Conservation (phyloP, 2,329 filamentous ascomycete species). For the Aspergillus uvarum region DNA sequence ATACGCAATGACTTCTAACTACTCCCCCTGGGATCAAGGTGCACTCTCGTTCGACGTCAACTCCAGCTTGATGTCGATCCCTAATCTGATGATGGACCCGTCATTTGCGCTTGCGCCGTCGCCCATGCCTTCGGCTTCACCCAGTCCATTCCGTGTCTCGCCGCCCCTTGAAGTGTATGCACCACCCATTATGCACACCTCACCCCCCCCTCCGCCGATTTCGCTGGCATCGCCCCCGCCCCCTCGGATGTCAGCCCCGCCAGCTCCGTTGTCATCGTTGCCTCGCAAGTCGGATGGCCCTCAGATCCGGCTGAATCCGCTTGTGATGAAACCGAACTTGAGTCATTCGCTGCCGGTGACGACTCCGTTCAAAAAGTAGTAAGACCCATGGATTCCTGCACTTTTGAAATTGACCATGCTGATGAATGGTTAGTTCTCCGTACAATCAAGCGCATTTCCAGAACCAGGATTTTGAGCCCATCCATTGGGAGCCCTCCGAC, state of each 20-base stretch:
- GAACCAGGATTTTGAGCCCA: slow-evolving; percentile 47
- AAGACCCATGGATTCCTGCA: not conserved
- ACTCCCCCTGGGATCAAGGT: slow-evolving; percentile 38
- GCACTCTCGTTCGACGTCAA: slow-evolving; percentile 42
- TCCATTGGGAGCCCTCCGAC: slow-evolving; percentile 47
- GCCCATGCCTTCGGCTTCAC: slow-evolving; percentile 30
- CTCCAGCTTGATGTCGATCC: slow-evolving; percentile 43
- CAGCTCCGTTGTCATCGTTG: slow-evolving; percentile 35
- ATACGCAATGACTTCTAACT: slow-evolving; percentile 42
- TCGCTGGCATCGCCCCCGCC: slow-evolving; percentile 26
- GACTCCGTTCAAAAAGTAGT: slow-evolving; percentile 45
- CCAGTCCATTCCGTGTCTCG: slow-evolving; percentile 33
- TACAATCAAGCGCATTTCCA: slow-evolving; percentile 49
- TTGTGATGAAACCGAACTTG: slow-evolving; percentile 42
- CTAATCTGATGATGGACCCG: slow-evolving; percentile 40
- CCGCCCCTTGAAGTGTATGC: slow-evolving; percentile 38
- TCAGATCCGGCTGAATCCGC: slow-evolving; percentile 44
- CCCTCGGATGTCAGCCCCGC: slow-evolving; percentile 28
- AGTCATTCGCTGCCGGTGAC: slow-evolving; percentile 43
- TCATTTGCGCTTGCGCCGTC: slow-evolving; percentile 32
- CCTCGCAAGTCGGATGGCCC: slow-evolving; percentile 37
- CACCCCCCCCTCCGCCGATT: slow-evolving; percentile 28
- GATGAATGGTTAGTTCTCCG: slow-evolving; percentile 35
- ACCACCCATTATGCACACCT: slow-evolving; percentile 27
- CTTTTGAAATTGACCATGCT: not conserved